Evolutionary conservation across 2,329 filamentous ascomycete genomes (phyloP).

Genomic region (Whalleya microplaca): DNA sequence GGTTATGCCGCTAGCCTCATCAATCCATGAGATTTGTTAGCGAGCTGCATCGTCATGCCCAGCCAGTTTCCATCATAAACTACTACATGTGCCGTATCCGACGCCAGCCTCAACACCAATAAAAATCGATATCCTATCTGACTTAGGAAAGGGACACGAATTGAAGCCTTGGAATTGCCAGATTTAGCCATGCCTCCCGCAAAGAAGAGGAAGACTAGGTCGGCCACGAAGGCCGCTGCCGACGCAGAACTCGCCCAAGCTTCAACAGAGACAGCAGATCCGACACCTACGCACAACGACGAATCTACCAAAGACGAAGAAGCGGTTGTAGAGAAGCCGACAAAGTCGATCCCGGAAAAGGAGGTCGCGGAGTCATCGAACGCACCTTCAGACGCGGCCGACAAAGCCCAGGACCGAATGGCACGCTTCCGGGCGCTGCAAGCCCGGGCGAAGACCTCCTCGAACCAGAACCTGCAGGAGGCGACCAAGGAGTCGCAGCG

Average conservation of each 20-base stretch:
- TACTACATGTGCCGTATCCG: too few relatives aligned
- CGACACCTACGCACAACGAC: constrained; percentile 16
- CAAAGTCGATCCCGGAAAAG: constrained; percentile 6
- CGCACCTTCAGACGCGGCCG: constrained; percentile 21
- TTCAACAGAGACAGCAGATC: constrained; percentile 24
- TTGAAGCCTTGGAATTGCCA: background rate
- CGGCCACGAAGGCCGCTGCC: constrained; percentile 26
- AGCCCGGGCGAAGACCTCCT: constrained; percentile 74
- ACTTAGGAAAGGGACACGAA: background rate
- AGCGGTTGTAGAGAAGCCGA: constrained; percentile 7
- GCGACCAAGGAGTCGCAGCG: constrained; percentile 83
- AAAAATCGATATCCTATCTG: background rate
- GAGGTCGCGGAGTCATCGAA: constrained; percentile 18
- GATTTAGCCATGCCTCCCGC: constrained; percentile 44
- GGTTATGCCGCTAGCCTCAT: too few relatives aligned
- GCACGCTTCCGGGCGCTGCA: constrained; percentile 88
- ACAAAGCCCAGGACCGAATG: constrained; percentile 66
- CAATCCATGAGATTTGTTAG: background rate
- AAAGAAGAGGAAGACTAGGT: constrained; percentile 49
- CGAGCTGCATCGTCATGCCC: background rate
- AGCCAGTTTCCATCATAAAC: background rate
- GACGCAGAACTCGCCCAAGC: constrained; percentile 25
- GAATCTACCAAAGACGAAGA: constrained; percentile 9
- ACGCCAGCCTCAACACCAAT: background rate
- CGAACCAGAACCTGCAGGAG: constrained; percentile 78